These are phyloP conservation scores for Bipolaris oryzae DNA, from an alignment of 2,329 filamentous ascomycete genomes.

Conservation along the genomic window DNA sequence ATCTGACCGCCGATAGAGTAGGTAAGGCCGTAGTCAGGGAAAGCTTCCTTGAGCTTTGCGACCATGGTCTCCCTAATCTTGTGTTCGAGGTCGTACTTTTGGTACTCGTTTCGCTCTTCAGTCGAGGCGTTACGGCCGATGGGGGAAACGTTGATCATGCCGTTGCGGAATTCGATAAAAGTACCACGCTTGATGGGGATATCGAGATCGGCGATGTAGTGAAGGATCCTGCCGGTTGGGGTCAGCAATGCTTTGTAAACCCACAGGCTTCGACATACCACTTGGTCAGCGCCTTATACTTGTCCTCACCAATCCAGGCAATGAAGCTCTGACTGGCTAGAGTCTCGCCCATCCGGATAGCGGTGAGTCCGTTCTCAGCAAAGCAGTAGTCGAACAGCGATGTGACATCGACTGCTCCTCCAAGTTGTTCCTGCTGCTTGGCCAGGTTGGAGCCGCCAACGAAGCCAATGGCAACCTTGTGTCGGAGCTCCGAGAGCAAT, in stretches of 20 bases:
- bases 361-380: constrained; percentile 93
- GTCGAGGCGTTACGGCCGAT: constrained; percentile 84
- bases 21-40: constrained; percentile 83
- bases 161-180: constrained; percentile 87
- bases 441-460: constrained; percentile 89
- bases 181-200: constrained; percentile 83
- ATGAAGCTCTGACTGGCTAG: constrained; percentile 88
- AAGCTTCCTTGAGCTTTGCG: constrained; percentile 75
- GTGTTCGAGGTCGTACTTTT: constrained; percentile 79
- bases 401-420: constrained; percentile 70
- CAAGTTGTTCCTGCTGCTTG: constrained; percentile 97
- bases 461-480: constrained; percentile 87
- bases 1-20: constrained; percentile 97
- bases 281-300: constrained; percentile 78
- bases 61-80: constrained; percentile 80
- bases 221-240: constrained; percentile 59
- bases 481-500: constrained; percentile 77
- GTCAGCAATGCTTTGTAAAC: neutral
- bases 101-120: constrained; percentile 80
- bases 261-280: constrained; percentile 49
- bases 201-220: constrained; percentile 83
- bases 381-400: constrained; percentile 97
- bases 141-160: constrained; percentile 87
- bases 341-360: constrained; percentile 78
- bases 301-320: constrained; percentile 83